A percentile compares a stretch with the other conserved stretches of the same genome.
Evolutionary conservation across 331 rosid species (phyloP).

Genomic region (Acacia concinna): DNA sequence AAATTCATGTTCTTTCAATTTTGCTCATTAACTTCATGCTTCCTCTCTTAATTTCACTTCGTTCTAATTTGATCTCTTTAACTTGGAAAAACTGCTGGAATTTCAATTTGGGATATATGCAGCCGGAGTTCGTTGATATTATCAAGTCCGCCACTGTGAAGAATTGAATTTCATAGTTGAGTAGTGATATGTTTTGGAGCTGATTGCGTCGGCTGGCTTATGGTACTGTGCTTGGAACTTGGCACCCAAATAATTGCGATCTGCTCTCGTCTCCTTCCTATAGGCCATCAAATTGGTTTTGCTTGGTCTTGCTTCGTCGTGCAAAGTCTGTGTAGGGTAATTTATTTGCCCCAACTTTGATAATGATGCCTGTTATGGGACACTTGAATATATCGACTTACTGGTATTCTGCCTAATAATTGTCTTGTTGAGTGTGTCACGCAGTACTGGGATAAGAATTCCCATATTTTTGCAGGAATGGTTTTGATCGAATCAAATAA

Average conservation of each 20-base stretch:
- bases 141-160: conserved; percentile 78
- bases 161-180: conserved; percentile 42
- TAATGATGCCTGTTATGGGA: background rate
- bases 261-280: conserved; percentile 23
- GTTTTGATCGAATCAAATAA: background rate
- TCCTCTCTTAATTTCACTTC: too few relatives aligned
- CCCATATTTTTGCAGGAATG: background rate
- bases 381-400: background rate
- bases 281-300: conserved; percentile 33
- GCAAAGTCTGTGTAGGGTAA: conserved; percentile 25
- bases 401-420: background rate
- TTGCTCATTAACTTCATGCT: background rate
- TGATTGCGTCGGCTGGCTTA: conserved; percentile 27
- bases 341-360: background rate
- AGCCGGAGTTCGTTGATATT: conserved; percentile 86
- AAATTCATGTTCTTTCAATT: background rate
- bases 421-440: background rate
- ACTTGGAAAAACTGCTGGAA: background rate
- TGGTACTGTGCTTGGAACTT: conserved; percentile 28
- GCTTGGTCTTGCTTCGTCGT: conserved; percentile 5
- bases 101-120: background rate
- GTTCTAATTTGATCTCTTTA: background rate
- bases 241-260: conserved; percentile 31
- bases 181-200: conserved; percentile 25
- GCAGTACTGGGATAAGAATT: background rate